These are phyloP conservation scores for Coemansia sp. DNA, from an alignment of 192 early-diverging fungal genomes.

Conservation along the genomic window DNA sequence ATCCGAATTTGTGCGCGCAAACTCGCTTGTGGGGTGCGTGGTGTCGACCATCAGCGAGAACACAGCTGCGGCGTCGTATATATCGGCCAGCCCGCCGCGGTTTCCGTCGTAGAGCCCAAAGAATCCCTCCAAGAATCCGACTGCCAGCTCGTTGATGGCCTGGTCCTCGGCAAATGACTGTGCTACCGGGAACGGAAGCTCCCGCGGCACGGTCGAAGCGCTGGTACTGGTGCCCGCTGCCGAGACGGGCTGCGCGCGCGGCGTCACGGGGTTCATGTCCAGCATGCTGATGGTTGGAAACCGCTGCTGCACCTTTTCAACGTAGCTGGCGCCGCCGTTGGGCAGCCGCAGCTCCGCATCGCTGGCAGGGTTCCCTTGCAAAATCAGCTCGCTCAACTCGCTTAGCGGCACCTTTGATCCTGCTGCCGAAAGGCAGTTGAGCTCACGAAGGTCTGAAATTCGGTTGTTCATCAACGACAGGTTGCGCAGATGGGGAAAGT, in stretches of 20 bases:
- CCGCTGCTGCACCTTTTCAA: slow-evolving; percentile 43
- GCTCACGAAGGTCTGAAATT: slow-evolving; percentile 31
- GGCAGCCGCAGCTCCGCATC: slow-evolving; percentile 20
- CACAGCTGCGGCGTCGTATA: slow-evolving; percentile 26
- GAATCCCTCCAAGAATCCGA: slow-evolving; percentile 33
- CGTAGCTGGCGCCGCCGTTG: slow-evolving; percentile 30
- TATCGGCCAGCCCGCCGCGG: slow-evolving; percentile 29
- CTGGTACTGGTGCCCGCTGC: background rate
- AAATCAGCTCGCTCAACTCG: slow-evolving; percentile 29
- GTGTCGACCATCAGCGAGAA: slow-evolving; percentile 49
- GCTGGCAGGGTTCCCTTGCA: slow-evolving; percentile 32
- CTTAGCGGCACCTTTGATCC: slow-evolving; percentile 40
- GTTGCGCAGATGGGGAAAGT: slow-evolving; percentile 36
- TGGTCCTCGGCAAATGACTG: slow-evolving; percentile 43
- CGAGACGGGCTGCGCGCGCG: slow-evolving; percentile 20
- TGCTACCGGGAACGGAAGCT: slow-evolving; percentile 30
- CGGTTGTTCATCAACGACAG: slow-evolving; percentile 45
- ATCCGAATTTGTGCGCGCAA: slow-evolving; percentile 27
- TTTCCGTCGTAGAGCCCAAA: slow-evolving; percentile 41
- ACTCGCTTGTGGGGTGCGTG: slow-evolving; percentile 32
- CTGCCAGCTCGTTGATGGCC: slow-evolving; percentile 29
- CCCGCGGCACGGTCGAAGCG: background rate
- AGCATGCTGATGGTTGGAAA: slow-evolving; percentile 48
- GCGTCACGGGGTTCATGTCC: slow-evolving; percentile 39
- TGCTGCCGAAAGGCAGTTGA: slow-evolving; percentile 34